Conservation (phyloP, 2,329 filamentous ascomycete species). For the Daldinia eschscholtzii region DNA sequence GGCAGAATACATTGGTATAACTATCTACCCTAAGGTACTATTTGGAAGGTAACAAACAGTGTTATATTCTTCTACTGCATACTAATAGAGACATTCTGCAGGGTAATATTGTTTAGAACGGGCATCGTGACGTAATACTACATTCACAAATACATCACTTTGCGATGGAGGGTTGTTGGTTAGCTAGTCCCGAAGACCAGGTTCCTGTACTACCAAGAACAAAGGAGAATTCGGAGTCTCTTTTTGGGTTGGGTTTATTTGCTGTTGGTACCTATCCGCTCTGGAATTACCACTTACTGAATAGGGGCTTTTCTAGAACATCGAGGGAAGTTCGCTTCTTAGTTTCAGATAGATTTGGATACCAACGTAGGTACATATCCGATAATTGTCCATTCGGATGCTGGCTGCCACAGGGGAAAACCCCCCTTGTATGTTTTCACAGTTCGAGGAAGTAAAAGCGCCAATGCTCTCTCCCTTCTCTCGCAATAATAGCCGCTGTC, state of each 20-base stretch:
- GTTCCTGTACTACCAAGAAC: conserved; percentile 20
- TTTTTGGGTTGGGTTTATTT: background rate
- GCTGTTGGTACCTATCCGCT: conserved; percentile 19
- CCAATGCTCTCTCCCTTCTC: background rate
- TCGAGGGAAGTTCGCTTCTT: background rate
- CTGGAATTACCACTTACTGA: conserved; percentile 4
- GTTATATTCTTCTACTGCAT: background rate
- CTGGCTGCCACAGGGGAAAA: background rate
- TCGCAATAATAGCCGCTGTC: conserved; percentile 7
- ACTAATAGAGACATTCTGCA: background rate
- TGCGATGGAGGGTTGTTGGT: conserved; percentile 18
- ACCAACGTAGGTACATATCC: conserved; percentile 1
- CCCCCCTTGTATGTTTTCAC: background rate
- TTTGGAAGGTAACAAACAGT: background rate
- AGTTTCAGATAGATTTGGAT: conserved; percentile 13
- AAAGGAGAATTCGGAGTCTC: conserved; percentile 8
- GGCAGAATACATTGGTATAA: background rate
- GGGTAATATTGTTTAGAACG: conserved; percentile 10
- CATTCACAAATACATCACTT: conserved; percentile 10
- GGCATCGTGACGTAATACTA: conserved; percentile 25
- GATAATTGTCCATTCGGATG: background rate
- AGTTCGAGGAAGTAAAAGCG: background rate
- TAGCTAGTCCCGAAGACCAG: conserved; percentile 23
- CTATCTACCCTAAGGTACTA: background rate
- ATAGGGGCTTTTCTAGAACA: conserved; percentile 25